These are phyloP conservation scores for Aspergillus latus DNA, from an alignment of 2,329 filamentous ascomycete species.

Conservation along the genomic window DNA sequence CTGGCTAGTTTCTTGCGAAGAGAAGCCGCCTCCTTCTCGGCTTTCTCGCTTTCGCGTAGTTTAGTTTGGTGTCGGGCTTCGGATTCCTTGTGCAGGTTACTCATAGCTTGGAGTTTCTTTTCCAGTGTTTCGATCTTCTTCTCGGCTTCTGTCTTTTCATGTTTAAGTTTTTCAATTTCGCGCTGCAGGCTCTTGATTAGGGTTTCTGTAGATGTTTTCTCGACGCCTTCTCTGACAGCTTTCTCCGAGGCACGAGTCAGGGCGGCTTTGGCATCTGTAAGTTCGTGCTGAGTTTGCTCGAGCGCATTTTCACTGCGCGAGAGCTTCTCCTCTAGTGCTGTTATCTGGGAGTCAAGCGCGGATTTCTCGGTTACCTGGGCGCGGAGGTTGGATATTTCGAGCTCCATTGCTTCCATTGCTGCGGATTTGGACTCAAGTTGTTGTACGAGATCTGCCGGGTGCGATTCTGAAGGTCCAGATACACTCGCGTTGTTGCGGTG, in stretches of 20 bases:
- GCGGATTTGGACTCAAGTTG: conserved; percentile 51
- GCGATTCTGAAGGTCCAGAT: conserved; percentile 37
- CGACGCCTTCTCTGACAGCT: conserved; percentile 50
- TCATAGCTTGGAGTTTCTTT: conserved; percentile 77
- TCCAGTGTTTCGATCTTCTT: conserved; percentile 63
- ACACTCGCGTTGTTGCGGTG: conserved; percentile 39
- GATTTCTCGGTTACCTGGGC: conserved; percentile 45
- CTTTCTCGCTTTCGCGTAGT: conserved; percentile 64
- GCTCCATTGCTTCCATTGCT: conserved; percentile 52
- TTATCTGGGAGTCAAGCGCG: conserved; percentile 50
- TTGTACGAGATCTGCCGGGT: conserved; percentile 39
- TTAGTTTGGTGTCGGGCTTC: conserved; percentile 68
- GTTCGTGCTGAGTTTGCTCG: conserved; percentile 49
- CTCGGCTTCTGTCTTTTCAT: conserved; percentile 53
- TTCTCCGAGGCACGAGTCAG: conserved; percentile 49
- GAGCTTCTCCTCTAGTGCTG: conserved; percentile 59
- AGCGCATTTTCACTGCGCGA: conserved; percentile 53
- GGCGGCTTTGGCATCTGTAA: conserved; percentile 45
- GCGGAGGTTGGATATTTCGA: conserved; percentile 51
- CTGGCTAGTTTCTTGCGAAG: conserved; percentile 64
- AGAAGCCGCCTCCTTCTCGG: conserved; percentile 66
- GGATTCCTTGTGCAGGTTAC: conserved; percentile 82
- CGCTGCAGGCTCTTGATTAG: conserved; percentile 47
- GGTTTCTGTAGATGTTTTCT: conserved; percentile 50
- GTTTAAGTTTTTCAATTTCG: conserved; percentile 56